Evolutionary conservation across 768 basidiomycete species (phyloP).

Genomic region (Gymnopilus dilepis): DNA sequence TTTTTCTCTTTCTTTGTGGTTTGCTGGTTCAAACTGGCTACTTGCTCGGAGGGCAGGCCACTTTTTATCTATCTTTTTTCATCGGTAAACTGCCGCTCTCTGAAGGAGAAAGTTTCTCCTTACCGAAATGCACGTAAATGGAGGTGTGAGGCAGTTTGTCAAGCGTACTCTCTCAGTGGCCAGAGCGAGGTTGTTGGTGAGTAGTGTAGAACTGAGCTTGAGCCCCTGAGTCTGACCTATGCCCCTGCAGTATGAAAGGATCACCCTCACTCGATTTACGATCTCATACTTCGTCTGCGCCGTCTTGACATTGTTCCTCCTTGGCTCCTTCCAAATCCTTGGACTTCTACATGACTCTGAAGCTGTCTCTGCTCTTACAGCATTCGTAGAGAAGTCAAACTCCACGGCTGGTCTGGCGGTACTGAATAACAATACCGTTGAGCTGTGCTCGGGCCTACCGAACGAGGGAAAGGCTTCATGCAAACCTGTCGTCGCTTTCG

Average conservation of each 20-base stretch:
- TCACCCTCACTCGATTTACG: constrained; percentile 54
- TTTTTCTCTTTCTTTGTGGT: neutral
- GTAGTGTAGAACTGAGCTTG: constrained; percentile 9
- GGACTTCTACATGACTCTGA: constrained; percentile 42
- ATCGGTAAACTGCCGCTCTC: neutral
- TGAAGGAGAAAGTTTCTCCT: neutral
- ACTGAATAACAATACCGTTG: constrained; percentile 19
- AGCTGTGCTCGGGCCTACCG: constrained; percentile 48
- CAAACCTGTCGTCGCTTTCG: constrained; percentile 19
- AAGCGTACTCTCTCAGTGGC: constrained; percentile 28
- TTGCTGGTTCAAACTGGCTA: constrained; percentile 8
- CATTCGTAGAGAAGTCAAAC: constrained; percentile 38
- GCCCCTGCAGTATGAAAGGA: constrained; percentile 45
- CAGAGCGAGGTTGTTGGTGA: constrained; percentile 33
- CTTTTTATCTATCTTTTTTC: neutral
- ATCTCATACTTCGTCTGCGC: constrained; percentile 52
- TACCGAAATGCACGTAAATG: neutral
- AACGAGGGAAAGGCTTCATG: constrained; percentile 32
- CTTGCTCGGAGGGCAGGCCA: neutral
- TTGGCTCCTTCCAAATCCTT: constrained; percentile 46
- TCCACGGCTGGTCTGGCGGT: constrained; percentile 14
- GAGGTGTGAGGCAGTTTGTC: constrained; percentile 18
- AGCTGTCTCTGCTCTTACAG: constrained; percentile 27
- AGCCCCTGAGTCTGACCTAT: neutral
- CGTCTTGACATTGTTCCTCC: constrained; percentile 44